Conservation (phyloP, 768 basidiomycete species). For the Panaeolus papilionaceus region DNA sequence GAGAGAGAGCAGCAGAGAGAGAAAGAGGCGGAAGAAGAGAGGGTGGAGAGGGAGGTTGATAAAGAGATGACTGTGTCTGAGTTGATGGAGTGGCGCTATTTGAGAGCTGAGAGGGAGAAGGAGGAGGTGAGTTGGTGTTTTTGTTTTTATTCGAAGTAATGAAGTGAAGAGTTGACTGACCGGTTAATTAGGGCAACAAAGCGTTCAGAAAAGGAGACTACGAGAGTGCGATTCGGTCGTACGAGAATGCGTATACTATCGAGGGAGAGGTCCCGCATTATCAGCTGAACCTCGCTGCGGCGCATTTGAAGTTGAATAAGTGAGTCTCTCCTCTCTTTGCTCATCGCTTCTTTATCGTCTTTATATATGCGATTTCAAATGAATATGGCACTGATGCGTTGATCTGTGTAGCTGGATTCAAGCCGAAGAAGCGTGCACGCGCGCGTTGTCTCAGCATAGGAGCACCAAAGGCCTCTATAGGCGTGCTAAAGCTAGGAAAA, state of each 20-base stretch:
- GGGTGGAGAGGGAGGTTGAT: slow-evolving; percentile 42
- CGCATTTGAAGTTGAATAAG: slow-evolving; percentile 74
- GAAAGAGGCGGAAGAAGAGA: slow-evolving; percentile 51
- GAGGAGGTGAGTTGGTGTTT: slow-evolving; percentile 54
- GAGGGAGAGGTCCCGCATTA: slow-evolving; percentile 80
- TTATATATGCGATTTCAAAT: background rate
- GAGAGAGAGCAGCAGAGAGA: background rate
- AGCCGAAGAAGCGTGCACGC: slow-evolving; percentile 74
- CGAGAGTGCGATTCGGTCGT: slow-evolving; percentile 58
- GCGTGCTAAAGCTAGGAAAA: slow-evolving; percentile 69
- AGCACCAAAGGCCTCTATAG: slow-evolving; percentile 76
- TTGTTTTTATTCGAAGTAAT: background rate
- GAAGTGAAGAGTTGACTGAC: no score
- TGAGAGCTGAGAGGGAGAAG: slow-evolving; percentile 74
- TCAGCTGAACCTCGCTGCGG: slow-evolving; percentile 78
- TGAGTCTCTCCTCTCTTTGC: slow-evolving; percentile 38
- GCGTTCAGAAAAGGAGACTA: slow-evolving; percentile 73
- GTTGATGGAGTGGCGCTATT: slow-evolving; percentile 76
- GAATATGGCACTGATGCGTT: no score
- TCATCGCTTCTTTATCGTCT: background rate
- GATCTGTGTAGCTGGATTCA: slow-evolving; percentile 61
- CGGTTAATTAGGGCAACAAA: slow-evolving; percentile 58
- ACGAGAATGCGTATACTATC: slow-evolving; percentile 63
- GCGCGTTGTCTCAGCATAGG: slow-evolving; percentile 66
- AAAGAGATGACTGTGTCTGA: slow-evolving; percentile 73